Base-by-base conservation (phyloP, 257 asterid genomes). In the Voacanga thouarsii region DNA sequence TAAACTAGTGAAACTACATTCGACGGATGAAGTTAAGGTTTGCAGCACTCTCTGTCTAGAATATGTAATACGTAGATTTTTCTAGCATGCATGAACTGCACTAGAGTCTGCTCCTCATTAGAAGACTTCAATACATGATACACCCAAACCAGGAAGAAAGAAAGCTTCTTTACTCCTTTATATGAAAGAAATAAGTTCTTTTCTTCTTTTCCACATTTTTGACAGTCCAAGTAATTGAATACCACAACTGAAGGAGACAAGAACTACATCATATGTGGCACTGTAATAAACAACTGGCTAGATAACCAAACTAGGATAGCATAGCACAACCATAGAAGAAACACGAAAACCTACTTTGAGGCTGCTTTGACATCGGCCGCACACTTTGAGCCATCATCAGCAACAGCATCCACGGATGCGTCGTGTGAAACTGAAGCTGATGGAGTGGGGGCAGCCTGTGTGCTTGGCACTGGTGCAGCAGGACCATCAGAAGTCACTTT, bases 291-390 rank as follows among this genome's bases (percentile, higher is more conserved):
- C 43, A 45, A 37, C 43, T 21, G 70, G 44, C 33, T 23, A 65
- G 30, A 55, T 11, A 8, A 76, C 41, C 67, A 64, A 50, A 16
- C 41, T 30, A 71, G 64, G 51, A 24, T 12, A 64, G 57, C 45
- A 47, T 6, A 72, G 50, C 43, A 51, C 49, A 39, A 50, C 63
- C 59, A 74, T 30, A 47, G 77, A 61, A 74, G 45, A 83, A 53
- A 76, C 53, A 51, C 12, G 15, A 57, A n/a, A 44, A 86, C 91
- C 75, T 76, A 94, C 98, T 85, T 90, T 72, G 96, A 83, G 59
- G 94, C 88, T 76, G 83, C 87, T 76, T 86, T 92, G 59, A 90
- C 97, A 47, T 88, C 96, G 23, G 30, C 11, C 3, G 33, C 23
- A 12, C 75, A 23, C 45, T 44, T 90, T 41, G 90, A 79, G 83